Conservation (phyloP, 2,329 filamentous ascomycete genomes). For the Penicillium olsonii region DNA sequence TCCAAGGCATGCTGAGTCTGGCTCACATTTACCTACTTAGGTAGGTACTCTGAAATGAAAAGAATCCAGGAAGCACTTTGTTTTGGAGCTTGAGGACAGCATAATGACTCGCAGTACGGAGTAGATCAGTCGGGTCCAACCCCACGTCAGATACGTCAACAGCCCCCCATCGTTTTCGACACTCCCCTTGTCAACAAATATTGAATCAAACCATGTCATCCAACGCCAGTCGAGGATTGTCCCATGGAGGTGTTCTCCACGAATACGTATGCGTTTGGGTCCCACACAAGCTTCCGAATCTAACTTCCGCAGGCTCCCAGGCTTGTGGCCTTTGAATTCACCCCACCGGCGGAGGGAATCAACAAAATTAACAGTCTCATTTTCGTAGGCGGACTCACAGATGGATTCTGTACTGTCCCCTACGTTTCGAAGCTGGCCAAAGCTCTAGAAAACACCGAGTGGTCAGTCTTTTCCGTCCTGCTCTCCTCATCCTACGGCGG, state of each 20-base stretch:
- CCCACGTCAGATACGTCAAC: constrained; percentile 12
- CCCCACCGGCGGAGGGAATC: constrained; percentile 19
- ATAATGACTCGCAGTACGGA: no score
- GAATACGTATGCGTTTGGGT: constrained; percentile 34
- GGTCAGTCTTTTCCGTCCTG: constrained; percentile 55
- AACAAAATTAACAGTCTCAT: constrained; percentile 52
- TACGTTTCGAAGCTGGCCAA: constrained; percentile 55
- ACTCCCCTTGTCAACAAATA: background rate
- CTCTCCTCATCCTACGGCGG: constrained; percentile 56
- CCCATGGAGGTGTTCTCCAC: constrained; percentile 36
- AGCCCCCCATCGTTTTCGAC: constrained; percentile 1
- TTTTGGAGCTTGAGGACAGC: no score
- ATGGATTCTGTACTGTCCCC: constrained; percentile 57
- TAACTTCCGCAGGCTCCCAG: constrained; percentile 34
- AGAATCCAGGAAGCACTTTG: no score
- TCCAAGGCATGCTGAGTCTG: no score
- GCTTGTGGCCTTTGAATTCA: constrained; percentile 46
- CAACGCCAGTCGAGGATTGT: constrained; percentile 17
- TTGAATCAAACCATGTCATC: constrained; percentile 8
- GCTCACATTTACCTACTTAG: no score
- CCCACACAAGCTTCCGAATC: background rate
- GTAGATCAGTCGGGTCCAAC: background rate
- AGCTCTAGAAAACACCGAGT: constrained; percentile 50
- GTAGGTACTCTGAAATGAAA: no score
- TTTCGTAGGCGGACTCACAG: constrained; percentile 61